A percentile compares a stretch with the other conserved stretches of the same genome.
Evolutionary conservation across 441 rosid genomes (phyloP).

Genomic region (Aleurites moluccanus): DNA sequence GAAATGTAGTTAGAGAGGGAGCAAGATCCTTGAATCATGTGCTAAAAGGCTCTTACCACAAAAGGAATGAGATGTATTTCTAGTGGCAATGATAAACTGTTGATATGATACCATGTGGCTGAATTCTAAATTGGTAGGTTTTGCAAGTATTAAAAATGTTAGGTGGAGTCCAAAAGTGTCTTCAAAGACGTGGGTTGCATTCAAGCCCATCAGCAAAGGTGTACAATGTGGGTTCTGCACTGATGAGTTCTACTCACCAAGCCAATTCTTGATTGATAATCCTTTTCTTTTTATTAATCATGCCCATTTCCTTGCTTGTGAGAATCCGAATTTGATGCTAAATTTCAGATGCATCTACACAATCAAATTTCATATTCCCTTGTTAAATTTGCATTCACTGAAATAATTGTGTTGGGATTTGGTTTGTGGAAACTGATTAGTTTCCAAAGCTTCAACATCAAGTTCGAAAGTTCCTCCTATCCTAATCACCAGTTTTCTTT

Average conservation of each 20-base stretch:
- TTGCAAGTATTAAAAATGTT: background rate
- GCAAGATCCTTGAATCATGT: background rate
- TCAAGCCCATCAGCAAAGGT: background rate
- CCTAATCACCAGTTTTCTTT: constrained; percentile 15
- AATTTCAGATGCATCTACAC: background rate
- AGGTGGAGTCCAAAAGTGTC: background rate
- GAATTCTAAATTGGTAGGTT: background rate
- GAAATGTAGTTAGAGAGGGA: background rate
- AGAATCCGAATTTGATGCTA: background rate
- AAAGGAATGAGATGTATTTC: background rate
- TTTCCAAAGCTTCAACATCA: background rate
- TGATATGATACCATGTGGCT: background rate
- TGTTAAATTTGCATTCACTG: background rate
- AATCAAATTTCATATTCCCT: background rate
- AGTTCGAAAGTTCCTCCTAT: constrained; percentile 9
- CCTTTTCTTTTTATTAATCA: background rate
- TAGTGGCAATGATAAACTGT: background rate
- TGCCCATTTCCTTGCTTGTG: background rate
- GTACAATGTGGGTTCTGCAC: too few relatives aligned
- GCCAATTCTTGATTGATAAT: background rate
- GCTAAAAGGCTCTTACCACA: background rate
- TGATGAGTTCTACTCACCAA: background rate
- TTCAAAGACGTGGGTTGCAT: background rate
- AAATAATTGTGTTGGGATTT: background rate
- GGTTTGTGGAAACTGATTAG: background rate